A percentile compares a stretch with the other conserved stretches of the same genome.
Evolutionary conservation across 2,329 filamentous ascomycete species (phyloP).

Genomic region (Pyricularia sp.): DNA sequence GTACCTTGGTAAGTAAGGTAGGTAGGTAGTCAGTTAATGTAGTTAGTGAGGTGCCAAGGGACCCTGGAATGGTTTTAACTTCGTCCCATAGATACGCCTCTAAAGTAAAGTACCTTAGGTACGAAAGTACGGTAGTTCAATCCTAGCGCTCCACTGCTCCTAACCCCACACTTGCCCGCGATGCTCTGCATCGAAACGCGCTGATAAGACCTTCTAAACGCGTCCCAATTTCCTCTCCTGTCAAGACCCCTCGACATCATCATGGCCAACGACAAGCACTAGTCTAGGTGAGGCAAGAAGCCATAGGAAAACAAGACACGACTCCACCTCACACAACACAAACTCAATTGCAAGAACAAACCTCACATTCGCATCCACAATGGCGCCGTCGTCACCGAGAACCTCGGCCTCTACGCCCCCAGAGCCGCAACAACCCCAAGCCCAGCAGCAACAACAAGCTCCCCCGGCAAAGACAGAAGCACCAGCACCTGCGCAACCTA

Average conservation of each 20-base stretch:
- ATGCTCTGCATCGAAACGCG: not conserved
- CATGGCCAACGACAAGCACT: not conserved
- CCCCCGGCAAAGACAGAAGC: not conserved
- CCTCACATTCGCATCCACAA: not conserved
- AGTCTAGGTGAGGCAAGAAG: too few relatives aligned
- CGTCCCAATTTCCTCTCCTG: not conserved
- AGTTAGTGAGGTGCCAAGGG: too few relatives aligned
- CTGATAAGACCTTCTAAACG: not conserved
- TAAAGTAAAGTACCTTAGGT: too few relatives aligned
- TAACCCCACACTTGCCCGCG: not conserved
- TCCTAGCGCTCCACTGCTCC: not conserved
- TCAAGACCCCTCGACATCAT: not conserved
- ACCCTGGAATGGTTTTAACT: too few relatives aligned
- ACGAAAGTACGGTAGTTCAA: too few relatives aligned
- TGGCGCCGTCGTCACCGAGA: slow-evolving; percentile 5
- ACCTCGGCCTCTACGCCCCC: not conserved
- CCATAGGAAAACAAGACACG: not conserved
- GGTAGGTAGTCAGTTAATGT: too few relatives aligned
- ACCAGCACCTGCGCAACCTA: not conserved
- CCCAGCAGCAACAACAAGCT: not conserved
- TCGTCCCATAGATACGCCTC: not conserved
- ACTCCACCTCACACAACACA: not conserved
- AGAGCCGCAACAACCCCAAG: not conserved
- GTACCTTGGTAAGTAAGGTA: too few relatives aligned
- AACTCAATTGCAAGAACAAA: not conserved